phyloP scores from a whole-genome alignment of 805 yeast genomes.

The Candida boleticola region DNA sequence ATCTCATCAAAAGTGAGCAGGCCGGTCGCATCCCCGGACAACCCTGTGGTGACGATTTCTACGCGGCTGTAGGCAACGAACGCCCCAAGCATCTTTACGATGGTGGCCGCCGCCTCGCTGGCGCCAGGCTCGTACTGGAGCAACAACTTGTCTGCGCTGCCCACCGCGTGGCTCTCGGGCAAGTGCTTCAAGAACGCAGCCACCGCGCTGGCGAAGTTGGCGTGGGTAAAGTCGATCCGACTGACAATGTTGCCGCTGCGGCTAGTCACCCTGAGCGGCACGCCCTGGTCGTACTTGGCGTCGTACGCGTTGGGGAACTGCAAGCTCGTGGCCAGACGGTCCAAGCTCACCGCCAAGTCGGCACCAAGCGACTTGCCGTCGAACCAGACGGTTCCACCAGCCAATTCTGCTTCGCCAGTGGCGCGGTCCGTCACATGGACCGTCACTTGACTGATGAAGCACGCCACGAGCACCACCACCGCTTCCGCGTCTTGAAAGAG shows the following conservation, averaged over 20 bases:
- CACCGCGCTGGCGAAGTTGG: conserved; percentile 50
- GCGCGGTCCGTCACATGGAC: conserved; percentile 27
- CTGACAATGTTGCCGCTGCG: conserved; percentile 8
- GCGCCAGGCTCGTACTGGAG: conserved; percentile 16
- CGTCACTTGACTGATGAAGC: conserved; percentile 42
- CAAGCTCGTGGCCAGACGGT: background rate
- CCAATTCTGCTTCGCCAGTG: background rate
- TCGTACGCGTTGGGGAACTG: conserved; percentile 5
- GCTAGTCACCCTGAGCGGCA: conserved; percentile 9
- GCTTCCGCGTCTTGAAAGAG: conserved; percentile 26
- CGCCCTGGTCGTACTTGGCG: conserved; percentile 2
- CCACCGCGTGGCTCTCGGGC: conserved; percentile 37
- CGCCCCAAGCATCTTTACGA: conserved; percentile 40
- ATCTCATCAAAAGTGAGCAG: too few relatives aligned
- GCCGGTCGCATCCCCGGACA: too few relatives aligned
- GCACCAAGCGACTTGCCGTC: background rate
- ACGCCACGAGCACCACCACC: conserved; percentile 40
- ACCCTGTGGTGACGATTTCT: background rate
- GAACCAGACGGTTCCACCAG: background rate
- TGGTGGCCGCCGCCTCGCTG: background rate
- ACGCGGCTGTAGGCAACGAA: conserved; percentile 23
- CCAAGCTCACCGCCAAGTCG: background rate
- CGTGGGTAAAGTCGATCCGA: conserved; percentile 41
- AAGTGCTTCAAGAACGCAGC: conserved; percentile 52
- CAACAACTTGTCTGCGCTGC: conserved; percentile 20